Evolutionary conservation across 306 rosid species (phyloP).

Genomic region (Cucurbita moschata): DNA sequence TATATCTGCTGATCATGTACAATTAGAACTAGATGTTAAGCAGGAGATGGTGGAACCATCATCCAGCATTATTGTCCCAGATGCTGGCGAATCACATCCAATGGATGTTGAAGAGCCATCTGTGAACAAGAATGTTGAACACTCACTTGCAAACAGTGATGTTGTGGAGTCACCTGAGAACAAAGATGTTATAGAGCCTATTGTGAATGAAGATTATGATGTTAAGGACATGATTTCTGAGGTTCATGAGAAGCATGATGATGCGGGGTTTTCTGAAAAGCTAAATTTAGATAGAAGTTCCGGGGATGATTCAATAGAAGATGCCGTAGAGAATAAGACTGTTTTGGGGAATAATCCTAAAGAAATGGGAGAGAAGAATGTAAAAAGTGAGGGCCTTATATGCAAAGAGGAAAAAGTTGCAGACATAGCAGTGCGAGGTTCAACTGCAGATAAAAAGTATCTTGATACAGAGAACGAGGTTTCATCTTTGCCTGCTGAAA

Average conservation of each 20-base stretch:
- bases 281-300: slow-evolving; percentile 94
- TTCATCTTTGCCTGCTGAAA: slow-evolving; percentile 37
- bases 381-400: slow-evolving; percentile 31
- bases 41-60: slow-evolving; percentile 99
- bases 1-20: slow-evolving; percentile 96
- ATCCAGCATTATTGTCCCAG: slow-evolving; percentile 56
- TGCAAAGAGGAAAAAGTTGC: slow-evolving; percentile 27
- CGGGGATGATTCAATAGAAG: slow-evolving; percentile 98
- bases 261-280: slow-evolving; percentile 74
- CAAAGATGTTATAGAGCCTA: neutral
- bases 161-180: neutral
- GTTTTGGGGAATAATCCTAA: slow-evolving; percentile 55
- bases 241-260: slow-evolving; percentile 29
- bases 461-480: slow-evolving; percentile 27
- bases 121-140: slow-evolving; percentile 19
- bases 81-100: slow-evolving; percentile 61
- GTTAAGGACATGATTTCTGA: slow-evolving; percentile 29
- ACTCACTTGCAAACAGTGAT: slow-evolving; percentile 1
- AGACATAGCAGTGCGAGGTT: slow-evolving; percentile 35
- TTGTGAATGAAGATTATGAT: slow-evolving; percentile 22
- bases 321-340: slow-evolving; percentile 63
- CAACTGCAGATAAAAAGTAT: slow-evolving; percentile 33
- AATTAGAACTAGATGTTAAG: slow-evolving; percentile 91
- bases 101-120: slow-evolving; percentile 53
- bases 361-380: slow-evolving; percentile 33